Conservation (phyloP, 495 filamentous ascomycete species). For the Stereocaulon alpinum region DNA sequence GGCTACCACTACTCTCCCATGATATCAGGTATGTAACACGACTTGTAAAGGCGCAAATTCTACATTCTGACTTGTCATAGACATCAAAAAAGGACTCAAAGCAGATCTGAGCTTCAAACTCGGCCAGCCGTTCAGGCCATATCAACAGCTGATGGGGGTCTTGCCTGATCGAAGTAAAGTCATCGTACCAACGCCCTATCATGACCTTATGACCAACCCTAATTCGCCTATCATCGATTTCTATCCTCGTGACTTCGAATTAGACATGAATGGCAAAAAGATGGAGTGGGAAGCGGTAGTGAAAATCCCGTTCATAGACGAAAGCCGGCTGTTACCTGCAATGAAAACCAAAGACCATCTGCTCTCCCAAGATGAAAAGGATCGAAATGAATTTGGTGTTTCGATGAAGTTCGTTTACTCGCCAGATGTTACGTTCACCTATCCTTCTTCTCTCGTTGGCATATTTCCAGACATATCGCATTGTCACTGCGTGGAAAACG, state of each 20-base stretch:
- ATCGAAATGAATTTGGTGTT: conserved; percentile 82
- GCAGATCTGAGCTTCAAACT: conserved; percentile 87
- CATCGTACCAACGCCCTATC: conserved; percentile 83
- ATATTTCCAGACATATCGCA: conserved; percentile 83
- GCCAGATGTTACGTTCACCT: conserved; percentile 61
- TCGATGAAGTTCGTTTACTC: conserved; percentile 87
- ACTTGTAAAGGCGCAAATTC: not conserved
- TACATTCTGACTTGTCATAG: conserved; percentile 31
- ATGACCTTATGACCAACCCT: conserved; percentile 79
- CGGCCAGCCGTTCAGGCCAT: conserved; percentile 88
- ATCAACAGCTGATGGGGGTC: conserved; percentile 97
- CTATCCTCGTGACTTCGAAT: conserved; percentile 92
- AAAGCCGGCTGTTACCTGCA: conserved; percentile 68
- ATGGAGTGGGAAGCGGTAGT: conserved; percentile 99
- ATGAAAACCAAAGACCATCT: conserved; percentile 75
- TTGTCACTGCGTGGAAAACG: conserved; percentile 88
- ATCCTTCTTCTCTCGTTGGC: conserved; percentile 76
- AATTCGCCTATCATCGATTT: conserved; percentile 97
- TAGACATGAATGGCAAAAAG: conserved; percentile 99
- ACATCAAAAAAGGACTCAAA: conserved; percentile 78
- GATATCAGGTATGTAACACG: conserved; percentile 59
- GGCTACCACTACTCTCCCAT: conserved; percentile 93
- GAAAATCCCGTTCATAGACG: conserved; percentile 98
- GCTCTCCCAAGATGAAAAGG: conserved; percentile 63
- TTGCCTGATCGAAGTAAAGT: conserved; percentile 93